Evolutionary conservation across 139 green algal species (phyloP).

Genomic region (Eudorina sp.): DNA sequence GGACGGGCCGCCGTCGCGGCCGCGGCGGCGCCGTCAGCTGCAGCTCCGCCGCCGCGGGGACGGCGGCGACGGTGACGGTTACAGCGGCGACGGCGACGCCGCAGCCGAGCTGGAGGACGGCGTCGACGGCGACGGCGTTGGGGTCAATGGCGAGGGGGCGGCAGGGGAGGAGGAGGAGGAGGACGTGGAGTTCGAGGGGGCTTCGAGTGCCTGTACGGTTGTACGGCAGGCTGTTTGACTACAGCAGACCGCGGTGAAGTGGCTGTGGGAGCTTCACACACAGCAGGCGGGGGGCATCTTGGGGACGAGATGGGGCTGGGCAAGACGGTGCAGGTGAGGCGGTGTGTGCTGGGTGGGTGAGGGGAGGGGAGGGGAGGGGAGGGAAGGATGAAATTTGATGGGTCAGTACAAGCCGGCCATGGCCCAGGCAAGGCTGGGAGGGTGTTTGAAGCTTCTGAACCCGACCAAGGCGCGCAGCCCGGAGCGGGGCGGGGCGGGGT

Average conservation of each 20-base stretch:
- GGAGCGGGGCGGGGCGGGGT: no score
- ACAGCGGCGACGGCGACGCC: not conserved
- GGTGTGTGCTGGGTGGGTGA: no score
- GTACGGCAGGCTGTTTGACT: slow-evolving; percentile 89
- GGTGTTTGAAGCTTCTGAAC: no score
- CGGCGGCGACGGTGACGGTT: not conserved
- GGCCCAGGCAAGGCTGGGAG: no score
- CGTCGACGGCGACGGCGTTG: not conserved
- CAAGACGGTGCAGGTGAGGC: slow-evolving; percentile 92
- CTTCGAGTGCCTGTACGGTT: slow-evolving; percentile 64
- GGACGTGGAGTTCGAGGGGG: slow-evolving; percentile 82
- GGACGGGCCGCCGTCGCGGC: not conserved
- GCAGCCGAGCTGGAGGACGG: not conserved
- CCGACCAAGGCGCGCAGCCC: no score
- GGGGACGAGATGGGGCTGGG: slow-evolving; percentile 92
- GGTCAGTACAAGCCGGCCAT: no score
- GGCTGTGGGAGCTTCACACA: slow-evolving; percentile 98
- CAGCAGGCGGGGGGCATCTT: slow-evolving; percentile 94
- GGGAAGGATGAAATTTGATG: no score
- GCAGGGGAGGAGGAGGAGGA: not conserved
- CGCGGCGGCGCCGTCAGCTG: not conserved
- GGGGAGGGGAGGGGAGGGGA: not conserved
- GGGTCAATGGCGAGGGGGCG: not conserved
- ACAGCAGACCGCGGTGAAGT: slow-evolving; percentile 96
- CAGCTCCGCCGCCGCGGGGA: not conserved